Evolutionary conservation across 345 rosid genomes (phyloP).

Genomic region (Brassica cretica): DNA sequence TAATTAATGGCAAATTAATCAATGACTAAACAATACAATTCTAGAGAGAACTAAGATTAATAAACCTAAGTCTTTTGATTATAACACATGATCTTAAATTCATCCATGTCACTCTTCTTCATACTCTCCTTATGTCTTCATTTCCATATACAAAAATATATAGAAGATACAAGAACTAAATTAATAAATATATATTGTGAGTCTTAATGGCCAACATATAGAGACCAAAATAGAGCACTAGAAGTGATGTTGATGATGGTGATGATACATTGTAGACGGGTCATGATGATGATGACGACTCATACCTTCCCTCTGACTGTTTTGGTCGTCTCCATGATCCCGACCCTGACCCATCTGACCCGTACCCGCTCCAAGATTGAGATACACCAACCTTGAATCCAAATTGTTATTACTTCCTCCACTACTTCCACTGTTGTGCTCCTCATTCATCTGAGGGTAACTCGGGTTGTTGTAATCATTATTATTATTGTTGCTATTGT

Average conservation of each 20-base stretch:
- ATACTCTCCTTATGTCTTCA: slow-evolving; percentile 23
- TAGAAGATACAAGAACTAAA: slow-evolving; percentile 17
- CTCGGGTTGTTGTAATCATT: slow-evolving; percentile 48
- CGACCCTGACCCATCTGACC: slow-evolving; percentile 63
- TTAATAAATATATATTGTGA: slow-evolving; percentile 24
- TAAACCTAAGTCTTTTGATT: slow-evolving; percentile 19
- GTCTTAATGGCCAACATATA: slow-evolving; percentile 25
- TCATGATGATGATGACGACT: slow-evolving; percentile 52
- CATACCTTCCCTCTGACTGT: slow-evolving; percentile 58
- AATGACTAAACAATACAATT: slow-evolving; percentile 24
- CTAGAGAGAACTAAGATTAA: not conserved
- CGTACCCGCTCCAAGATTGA: slow-evolving; percentile 77
- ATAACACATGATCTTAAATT: slow-evolving; percentile 9
- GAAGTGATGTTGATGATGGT: slow-evolving; percentile 74
- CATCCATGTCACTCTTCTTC: slow-evolving; percentile 16
- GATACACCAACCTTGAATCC: slow-evolving; percentile 90
- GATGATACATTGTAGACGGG: slow-evolving; percentile 55
- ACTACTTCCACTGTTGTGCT: slow-evolving; percentile 60
- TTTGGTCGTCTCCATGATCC: slow-evolving; percentile 60
- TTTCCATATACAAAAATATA: slow-evolving; percentile 21
- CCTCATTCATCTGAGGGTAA: slow-evolving; percentile 68
- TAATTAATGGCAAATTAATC: slow-evolving; percentile 2
- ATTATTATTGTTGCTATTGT: slow-evolving; percentile 45
- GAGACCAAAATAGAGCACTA: slow-evolving; percentile 42
- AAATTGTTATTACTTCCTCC: slow-evolving; percentile 54